Conservation (phyloP, 768 basidiomycete genomes). For the Lactifluus subvellereus region DNA sequence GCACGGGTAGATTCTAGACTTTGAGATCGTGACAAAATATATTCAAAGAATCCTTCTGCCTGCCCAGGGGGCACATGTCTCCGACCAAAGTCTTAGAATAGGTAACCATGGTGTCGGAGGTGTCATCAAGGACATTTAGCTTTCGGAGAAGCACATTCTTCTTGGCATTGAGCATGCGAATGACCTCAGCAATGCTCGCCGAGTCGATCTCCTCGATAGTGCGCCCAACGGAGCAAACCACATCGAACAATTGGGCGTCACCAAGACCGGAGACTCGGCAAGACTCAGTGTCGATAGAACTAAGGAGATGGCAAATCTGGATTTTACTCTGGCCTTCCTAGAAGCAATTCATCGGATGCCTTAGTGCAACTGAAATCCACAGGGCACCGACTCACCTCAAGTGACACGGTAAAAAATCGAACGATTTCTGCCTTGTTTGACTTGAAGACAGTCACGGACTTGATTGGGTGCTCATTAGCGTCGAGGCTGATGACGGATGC, state of each 20-base stretch:
- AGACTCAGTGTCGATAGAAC: constrained; percentile 46
- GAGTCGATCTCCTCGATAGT: constrained; percentile 22
- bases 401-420: constrained; percentile 42
- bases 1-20: constrained; percentile 34
- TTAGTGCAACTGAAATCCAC: too few relatives aligned
- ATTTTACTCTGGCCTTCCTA: constrained; percentile 52
- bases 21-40: constrained; percentile 36
- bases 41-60: constrained; percentile 40
- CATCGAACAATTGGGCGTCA: constrained; percentile 47
- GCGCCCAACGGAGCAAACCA: constrained; percentile 40
- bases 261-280: constrained; percentile 48
- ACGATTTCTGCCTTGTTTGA: constrained; percentile 52
- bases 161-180: constrained; percentile 32
- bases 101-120: constrained; percentile 37
- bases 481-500: constrained; percentile 8
- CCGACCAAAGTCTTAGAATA: constrained; percentile 42
- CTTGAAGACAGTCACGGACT: constrained; percentile 53
- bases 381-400: constrained; percentile 39
- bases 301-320: constrained; percentile 43
- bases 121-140: constrained; percentile 36
- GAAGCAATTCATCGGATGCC: neutral
- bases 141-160: constrained; percentile 36
- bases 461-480: constrained; percentile 40
- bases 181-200: constrained; percentile 25
- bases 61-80: constrained; percentile 35